Conservation (phyloP, 768 basidiomycete genomes). For the Russula sp. region DNA sequence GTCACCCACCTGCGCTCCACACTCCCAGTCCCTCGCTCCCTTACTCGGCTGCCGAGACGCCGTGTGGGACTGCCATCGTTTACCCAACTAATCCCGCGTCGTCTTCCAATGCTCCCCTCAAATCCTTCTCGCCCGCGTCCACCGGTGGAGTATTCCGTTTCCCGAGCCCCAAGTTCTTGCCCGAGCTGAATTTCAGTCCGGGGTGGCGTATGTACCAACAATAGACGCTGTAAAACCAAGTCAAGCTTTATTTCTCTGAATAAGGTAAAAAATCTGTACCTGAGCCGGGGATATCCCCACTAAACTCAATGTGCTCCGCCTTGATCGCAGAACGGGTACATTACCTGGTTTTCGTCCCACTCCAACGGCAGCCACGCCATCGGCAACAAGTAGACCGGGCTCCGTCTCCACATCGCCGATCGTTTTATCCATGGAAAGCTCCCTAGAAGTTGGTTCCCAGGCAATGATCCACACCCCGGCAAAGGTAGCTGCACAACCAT, state of each 20-base stretch:
- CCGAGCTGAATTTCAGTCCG: slow-evolving; percentile 34
- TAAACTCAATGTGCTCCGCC: slow-evolving; percentile 52
- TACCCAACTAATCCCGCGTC: slow-evolving; percentile 7
- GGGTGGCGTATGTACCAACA: slow-evolving; percentile 62
- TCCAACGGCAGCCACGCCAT: slow-evolving; percentile 26
- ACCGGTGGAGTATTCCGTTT: slow-evolving; percentile 3
- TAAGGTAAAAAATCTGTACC: slow-evolving; percentile 35
- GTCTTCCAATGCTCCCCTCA: slow-evolving; percentile 13
- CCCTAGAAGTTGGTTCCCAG: slow-evolving; percentile 41
- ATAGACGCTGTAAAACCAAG: slow-evolving; percentile 42
- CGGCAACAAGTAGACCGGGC: slow-evolving; percentile 14
- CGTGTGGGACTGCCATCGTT: slow-evolving; percentile 8
- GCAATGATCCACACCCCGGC: slow-evolving; percentile 86
- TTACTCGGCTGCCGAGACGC: not conserved
- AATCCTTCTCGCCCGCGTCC: not conserved
- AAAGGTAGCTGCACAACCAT: slow-evolving; percentile 87
- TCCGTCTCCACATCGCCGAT: slow-evolving; percentile 31
- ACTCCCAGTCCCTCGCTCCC: slow-evolving; percentile 13
- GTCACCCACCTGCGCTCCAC: slow-evolving; percentile 12
- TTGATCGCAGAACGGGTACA: slow-evolving; percentile 43
- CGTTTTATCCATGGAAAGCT: slow-evolving; percentile 19
- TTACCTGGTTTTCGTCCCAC: slow-evolving; percentile 26
- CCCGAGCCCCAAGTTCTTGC: slow-evolving; percentile 4
- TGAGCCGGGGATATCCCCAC: slow-evolving; percentile 73
- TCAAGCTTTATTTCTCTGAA: not conserved